Base-by-base conservation (phyloP, 2,329 filamentous ascomycete genomes). In the Pestalotiopsis sp. region DNA sequence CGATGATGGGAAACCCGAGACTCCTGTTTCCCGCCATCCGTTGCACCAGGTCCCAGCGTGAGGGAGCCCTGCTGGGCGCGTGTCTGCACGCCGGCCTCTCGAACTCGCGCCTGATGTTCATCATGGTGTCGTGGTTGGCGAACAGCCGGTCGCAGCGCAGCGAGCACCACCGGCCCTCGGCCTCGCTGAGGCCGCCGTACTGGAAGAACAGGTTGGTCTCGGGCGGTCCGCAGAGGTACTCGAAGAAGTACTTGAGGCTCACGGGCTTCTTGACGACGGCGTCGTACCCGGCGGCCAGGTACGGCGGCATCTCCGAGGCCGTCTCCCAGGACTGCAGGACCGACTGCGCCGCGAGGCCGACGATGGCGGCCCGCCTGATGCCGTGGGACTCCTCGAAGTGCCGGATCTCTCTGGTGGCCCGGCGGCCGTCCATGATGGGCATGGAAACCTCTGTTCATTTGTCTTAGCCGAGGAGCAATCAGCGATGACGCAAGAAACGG, bases 401-500 rank as follows among this genome's bases (percentile, higher is more conserved):
- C 13, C 77, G 71, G 11, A 78, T 79, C 45, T 70, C 69, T 12
- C 76, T 69, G 2, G 75, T 76, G 1, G 76, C 74, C 67, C 77
- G 74, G 3, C 77, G 72, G 0, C 77, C 77, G 58, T 78, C 73
- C 75, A 79, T 77, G 13, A 77, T 68, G 3, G 77, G 76, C 77
- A 79, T 78, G 25, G 70, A 72, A 12, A 78, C 75, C 65, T 78
- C 71, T 71, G 20, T 13, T 13, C 5, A 4, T 39, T 13, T n/a
- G 41, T 17, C 17, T 58, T n/a, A 49, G 66, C n/a, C 20, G 25
- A 36, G 31, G 31, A 14, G 12, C 12, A 14, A 4, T 7, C 4
- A 13, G 4, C n/a, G 17, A 17, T 12, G 20, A 36, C 31, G 27
- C 4, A n/a, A 27, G 9, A 12, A 23, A 7, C 20, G 45, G 57